A percentile compares a stretch with the other conserved stretches of the same genome.
Evolutionary conservation across 2,329 filamentous ascomycete genomes (phyloP).

Genomic region (Hansfordia pulvinata): DNA sequence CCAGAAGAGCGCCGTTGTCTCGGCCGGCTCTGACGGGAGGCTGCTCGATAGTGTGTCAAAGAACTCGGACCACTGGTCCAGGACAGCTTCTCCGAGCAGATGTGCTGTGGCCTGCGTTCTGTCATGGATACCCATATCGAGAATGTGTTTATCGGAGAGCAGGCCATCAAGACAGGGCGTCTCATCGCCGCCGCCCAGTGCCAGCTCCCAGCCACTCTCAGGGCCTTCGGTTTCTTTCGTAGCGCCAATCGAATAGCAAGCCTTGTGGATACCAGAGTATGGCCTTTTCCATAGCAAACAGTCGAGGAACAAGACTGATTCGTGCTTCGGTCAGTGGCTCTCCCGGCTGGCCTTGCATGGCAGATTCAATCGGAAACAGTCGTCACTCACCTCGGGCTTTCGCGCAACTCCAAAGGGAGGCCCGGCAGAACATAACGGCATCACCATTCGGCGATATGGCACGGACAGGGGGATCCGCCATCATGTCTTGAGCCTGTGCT

Average conservation of each 20-base stretch:
- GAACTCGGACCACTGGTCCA: conserved; percentile 20
- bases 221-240: conserved; percentile 1
- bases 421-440: conserved; percentile 17
- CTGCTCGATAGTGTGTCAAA: conserved; percentile 16
- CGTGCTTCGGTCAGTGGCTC: too few species aligned
- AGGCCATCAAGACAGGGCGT: conserved; percentile 13
- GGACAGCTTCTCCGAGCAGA: conserved; percentile 3
- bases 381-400: conserved; percentile 10
- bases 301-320: conserved; percentile 20
- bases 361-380: not conserved
- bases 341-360: not conserved
- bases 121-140: conserved; percentile 7
- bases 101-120: conserved; percentile 1
- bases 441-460: conserved; percentile 8
- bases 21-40: conserved; percentile 1
- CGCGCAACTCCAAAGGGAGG: conserved; percentile 17
- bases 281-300: conserved; percentile 10
- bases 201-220: not conserved
- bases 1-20: conserved; percentile 13
- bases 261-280: conserved; percentile 7
- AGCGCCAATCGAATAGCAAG: conserved; percentile 5
- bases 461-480: conserved; percentile 7
- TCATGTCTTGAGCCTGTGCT: conserved; percentile 5
- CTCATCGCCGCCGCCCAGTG: conserved; percentile 5
- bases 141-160: too few species aligned